phyloP scores from a whole-genome alignment of 495 filamentous ascomycete genomes.

The Penicillium verhagenii region DNA sequence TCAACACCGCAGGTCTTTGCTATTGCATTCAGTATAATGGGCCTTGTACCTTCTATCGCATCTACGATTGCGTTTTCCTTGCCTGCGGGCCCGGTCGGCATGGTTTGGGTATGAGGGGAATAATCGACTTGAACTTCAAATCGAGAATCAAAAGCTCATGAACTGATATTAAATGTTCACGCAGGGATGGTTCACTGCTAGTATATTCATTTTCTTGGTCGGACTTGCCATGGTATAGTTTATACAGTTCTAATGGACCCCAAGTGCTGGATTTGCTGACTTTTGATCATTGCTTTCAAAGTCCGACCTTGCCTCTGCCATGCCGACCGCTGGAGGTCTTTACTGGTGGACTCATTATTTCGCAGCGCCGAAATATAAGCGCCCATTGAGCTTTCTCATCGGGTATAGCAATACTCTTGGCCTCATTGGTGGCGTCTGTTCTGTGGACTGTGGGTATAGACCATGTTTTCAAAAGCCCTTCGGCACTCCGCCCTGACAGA shows the following conservation, averaged over 20 bases:
- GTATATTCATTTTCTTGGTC: slow-evolving; percentile 62
- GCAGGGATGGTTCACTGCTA: slow-evolving; percentile 62
- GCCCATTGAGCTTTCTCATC: slow-evolving; percentile 63
- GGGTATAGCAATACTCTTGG: slow-evolving; percentile 73
- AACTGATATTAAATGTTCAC: background rate
- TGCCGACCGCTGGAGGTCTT: slow-evolving; percentile 67
- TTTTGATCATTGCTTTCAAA: too few species aligned
- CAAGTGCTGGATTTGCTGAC: too few species aligned
- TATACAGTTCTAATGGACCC: too few species aligned
- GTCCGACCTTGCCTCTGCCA: slow-evolving; percentile 65
- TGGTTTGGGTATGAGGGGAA: slow-evolving; percentile 62
- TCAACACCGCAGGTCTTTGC: slow-evolving; percentile 65
- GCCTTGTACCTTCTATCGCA: slow-evolving; percentile 65
- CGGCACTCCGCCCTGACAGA: background rate
- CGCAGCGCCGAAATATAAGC: slow-evolving; percentile 54
- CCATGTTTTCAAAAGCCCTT: background rate
- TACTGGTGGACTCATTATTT: slow-evolving; percentile 77
- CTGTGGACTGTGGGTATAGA: slow-evolving; percentile 49
- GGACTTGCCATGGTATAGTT: slow-evolving; percentile 61
- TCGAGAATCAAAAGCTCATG: too few species aligned
- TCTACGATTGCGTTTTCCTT: slow-evolving; percentile 63
- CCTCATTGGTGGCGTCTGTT: slow-evolving; percentile 61
- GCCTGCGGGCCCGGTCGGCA: slow-evolving; percentile 65
- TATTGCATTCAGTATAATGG: slow-evolving; percentile 72
- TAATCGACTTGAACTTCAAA: too few species aligned